Evolutionary conservation across 2,329 filamentous ascomycete genomes (phyloP), one percentile per base, ranked within the genome.

Genomic region (Pseudogymnoascus sp.): DNA sequence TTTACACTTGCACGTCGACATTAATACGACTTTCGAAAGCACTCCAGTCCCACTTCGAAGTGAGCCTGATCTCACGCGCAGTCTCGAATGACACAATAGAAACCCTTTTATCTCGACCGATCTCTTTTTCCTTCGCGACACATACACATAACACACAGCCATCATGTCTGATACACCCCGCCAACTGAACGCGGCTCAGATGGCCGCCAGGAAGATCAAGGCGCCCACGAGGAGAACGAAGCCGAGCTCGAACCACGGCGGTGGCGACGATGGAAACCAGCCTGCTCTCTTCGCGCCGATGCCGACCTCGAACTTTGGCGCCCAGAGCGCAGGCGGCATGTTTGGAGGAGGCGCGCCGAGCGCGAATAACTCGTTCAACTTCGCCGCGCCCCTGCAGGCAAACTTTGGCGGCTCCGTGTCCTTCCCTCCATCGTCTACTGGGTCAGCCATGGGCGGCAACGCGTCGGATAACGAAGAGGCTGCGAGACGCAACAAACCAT

Each of bases 151-250:
- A 31, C 14, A 31, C 47, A 28, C 47, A 53, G 5, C 1, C 47
- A 53, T 53, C 47, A 53, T 53, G 47, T 53, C 47, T 31, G 47
- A 53, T 18, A 53, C 47, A n/a, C 47, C 47, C 6, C 47, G 47
- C n/a, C 31, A 23, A 11, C 2, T 60, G 16, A 74, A 69, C 61
- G 72, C 72, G 31, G 71, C 72, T 53, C 72, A 74, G 61, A 60
- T 74, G 59, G 72, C 72, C 25, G 63, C 66, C 1, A 67, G 72
- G 60, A 71, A 65, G 38, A 70, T 74, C 63, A 73, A 70, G 60
- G 63, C 64, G 16, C 64, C 66, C 37, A 65, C 64, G 14, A 69
- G 50, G 47, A 38, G 61, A 25, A 64, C 47, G 18, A 59, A 31
- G 21, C 63, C 60, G 3, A 44, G 42, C 21, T 42, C 63, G 7